Evolutionary conservation across 164 flowering plant genomes (phyloP).

Genomic region (Buxus sempervirens): DNA sequence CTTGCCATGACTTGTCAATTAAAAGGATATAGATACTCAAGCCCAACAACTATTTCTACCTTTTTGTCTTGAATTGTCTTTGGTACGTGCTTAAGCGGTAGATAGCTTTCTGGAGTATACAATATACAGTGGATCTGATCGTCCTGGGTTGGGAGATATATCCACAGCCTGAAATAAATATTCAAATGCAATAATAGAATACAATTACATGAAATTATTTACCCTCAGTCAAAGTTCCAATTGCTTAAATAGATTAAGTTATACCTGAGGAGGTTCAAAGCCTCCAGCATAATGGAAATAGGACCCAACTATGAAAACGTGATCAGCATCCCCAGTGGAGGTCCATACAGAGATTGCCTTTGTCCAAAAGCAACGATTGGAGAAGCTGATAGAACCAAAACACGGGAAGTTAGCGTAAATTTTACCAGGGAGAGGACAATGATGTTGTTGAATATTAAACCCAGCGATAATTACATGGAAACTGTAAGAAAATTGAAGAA

Average conservation of each 20-base stretch:
- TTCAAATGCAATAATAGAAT: not conserved
- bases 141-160: constrained; percentile 93
- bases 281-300: constrained; percentile 97
- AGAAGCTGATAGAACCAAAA: constrained; percentile 52
- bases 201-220: not conserved
- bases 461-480: no score
- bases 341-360: constrained; percentile 99
- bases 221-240: not conserved
- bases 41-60: no score
- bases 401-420: constrained; percentile 7
- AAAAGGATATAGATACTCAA: no score
- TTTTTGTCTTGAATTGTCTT: no score
- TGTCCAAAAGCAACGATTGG: constrained; percentile 94
- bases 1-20: no score
- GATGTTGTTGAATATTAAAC: no score
- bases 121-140: constrained; percentile 88
- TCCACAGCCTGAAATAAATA: constrained; percentile 68
- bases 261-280: constrained; percentile 94
- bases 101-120: constrained; percentile 70
- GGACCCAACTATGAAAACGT: constrained; percentile 79
- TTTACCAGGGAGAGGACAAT: not conserved
- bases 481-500: no score
- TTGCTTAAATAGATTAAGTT: no score
- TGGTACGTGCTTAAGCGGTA: constrained; percentile 28
- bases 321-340: constrained; percentile 90